These are phyloP conservation scores for Exophiala alcalophila DNA, from an alignment of 2,329 filamentous ascomycete species.

Conservation along the genomic window DNA sequence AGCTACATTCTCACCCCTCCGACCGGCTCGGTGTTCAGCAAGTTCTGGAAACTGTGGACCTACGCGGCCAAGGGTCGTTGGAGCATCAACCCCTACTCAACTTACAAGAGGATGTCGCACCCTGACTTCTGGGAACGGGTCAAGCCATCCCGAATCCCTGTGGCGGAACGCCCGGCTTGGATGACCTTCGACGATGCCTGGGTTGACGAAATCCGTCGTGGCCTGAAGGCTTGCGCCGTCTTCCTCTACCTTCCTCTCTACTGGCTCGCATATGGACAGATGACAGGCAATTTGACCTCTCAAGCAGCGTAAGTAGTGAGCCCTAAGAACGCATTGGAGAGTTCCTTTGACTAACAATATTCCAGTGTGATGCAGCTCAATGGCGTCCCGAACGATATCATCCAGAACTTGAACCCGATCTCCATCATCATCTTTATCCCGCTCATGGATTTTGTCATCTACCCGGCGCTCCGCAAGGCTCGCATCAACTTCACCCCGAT, in stretches of 20 bases:
- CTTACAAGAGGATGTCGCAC: constrained; percentile 55
- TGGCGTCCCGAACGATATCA: constrained; percentile 56
- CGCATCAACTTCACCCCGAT: constrained; percentile 53
- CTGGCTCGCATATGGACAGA: constrained; percentile 58
- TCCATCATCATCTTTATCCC: constrained; percentile 55
- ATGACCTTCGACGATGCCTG: constrained; percentile 82
- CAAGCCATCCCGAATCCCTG: constrained; percentile 65
- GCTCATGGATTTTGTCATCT: constrained; percentile 53
- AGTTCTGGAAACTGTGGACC: constrained; percentile 60
- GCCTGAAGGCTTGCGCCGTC: constrained; percentile 66
- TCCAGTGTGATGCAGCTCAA: constrained; percentile 47
- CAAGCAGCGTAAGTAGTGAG: constrained; percentile 44
- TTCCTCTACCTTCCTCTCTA: constrained; percentile 60
- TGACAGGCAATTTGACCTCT: constrained; percentile 54
- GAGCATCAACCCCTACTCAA: constrained; percentile 59
- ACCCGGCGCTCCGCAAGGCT: constrained; percentile 48
- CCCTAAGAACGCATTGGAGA: no score
- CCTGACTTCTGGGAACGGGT: constrained; percentile 65
- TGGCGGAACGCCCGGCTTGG: constrained; percentile 60
- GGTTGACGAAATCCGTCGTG: constrained; percentile 74
- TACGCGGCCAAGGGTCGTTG: constrained; percentile 63
- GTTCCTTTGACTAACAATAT: not conserved
- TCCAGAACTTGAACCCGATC: constrained; percentile 55
- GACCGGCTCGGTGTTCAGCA: constrained; percentile 68
- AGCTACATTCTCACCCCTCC: constrained; percentile 64